Evolutionary conservation across 345 rosid species (phyloP).

Genomic region (Brassica rapa): DNA sequence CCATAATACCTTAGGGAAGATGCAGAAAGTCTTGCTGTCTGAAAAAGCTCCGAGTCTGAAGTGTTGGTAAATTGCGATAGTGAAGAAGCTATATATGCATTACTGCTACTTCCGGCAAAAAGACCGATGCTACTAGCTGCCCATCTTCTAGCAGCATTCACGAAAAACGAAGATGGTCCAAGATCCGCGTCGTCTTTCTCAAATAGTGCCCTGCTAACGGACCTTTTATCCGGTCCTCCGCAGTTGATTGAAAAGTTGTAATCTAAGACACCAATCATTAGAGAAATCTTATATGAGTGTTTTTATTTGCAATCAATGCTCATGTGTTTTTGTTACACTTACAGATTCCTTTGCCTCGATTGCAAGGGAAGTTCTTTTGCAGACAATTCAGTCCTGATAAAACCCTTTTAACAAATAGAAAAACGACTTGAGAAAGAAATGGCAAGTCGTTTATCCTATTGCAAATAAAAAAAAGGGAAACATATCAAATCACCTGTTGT

Average conservation of each 20-base stretch:
- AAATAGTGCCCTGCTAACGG: slow-evolving; percentile 39
- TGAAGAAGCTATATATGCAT: slow-evolving; percentile 16
- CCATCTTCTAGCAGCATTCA: slow-evolving; percentile 50
- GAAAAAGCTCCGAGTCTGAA: slow-evolving; percentile 45
- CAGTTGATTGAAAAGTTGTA: slow-evolving; percentile 56
- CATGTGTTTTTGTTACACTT: too few relatives aligned
- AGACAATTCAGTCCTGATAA: too few relatives aligned
- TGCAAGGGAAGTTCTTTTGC: too few relatives aligned
- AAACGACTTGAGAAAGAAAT: too few relatives aligned
- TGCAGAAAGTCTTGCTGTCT: slow-evolving; percentile 45
- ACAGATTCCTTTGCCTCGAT: too few relatives aligned
- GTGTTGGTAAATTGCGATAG: slow-evolving; percentile 43
- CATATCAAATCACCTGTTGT: too few relatives aligned
- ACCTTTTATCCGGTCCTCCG: slow-evolving; percentile 59
- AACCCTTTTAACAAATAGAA: too few relatives aligned
- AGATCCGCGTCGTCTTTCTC: slow-evolving; percentile 55
- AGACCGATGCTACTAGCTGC: slow-evolving; percentile 54
- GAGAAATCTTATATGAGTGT: too few relatives aligned
- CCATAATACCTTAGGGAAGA: slow-evolving; percentile 46
- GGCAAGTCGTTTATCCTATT: too few relatives aligned
- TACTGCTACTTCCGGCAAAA: slow-evolving; percentile 43
- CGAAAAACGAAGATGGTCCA: slow-evolving; percentile 62
- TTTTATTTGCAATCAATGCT: too few relatives aligned
- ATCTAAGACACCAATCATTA: slow-evolving; percentile 51
- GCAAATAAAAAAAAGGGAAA: too few relatives aligned